These are phyloP conservation scores for Hebeloma cylindrosporum DNA, from an alignment of 768 basidiomycete species.

Conservation along the genomic window DNA sequence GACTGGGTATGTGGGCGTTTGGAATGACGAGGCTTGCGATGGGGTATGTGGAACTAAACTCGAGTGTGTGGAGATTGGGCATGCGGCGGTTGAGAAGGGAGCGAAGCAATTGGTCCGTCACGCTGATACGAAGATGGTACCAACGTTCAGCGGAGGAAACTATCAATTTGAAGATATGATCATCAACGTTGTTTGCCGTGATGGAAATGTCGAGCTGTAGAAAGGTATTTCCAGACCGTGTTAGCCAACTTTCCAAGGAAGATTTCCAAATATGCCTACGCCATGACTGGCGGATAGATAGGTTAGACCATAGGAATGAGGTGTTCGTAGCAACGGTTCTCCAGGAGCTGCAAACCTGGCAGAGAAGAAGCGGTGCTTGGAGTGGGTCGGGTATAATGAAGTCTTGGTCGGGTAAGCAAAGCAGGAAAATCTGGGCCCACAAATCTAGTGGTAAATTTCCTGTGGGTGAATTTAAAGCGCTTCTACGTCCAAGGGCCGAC, in stretches of 20 bases:
- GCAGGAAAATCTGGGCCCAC: constrained; percentile 25
- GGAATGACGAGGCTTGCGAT: constrained; percentile 15
- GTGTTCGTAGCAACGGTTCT: constrained; percentile 20
- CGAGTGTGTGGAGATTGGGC: constrained; percentile 21
- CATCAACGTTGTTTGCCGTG: constrained; percentile 15
- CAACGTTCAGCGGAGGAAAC: constrained; percentile 20
- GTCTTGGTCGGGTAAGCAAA: constrained; percentile 20
- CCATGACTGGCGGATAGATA: constrained; percentile 19
- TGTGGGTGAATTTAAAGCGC: not conserved
- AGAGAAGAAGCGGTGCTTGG: constrained; percentile 22
- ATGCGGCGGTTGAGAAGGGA: constrained; percentile 17
- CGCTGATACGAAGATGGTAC: constrained; percentile 21
- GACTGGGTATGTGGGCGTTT: constrained; percentile 15
- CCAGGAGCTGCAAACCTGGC: constrained; percentile 24
- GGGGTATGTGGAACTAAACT: constrained; percentile 20
- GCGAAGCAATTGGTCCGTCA: constrained; percentile 18
- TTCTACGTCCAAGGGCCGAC: too few relatives aligned
- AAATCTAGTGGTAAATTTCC: constrained; percentile 21
- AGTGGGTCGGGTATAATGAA: constrained; percentile 20
- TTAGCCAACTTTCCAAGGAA: constrained; percentile 21
- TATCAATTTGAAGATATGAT: constrained; percentile 12
- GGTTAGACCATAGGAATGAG: constrained; percentile 23
- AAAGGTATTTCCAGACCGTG: constrained; percentile 17
- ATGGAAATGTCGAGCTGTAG: constrained; percentile 21
- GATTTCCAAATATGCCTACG: constrained; percentile 15